Conservation (phyloP, 176 grass and related monocot species). For the Luzula sylvatica region DNA sequence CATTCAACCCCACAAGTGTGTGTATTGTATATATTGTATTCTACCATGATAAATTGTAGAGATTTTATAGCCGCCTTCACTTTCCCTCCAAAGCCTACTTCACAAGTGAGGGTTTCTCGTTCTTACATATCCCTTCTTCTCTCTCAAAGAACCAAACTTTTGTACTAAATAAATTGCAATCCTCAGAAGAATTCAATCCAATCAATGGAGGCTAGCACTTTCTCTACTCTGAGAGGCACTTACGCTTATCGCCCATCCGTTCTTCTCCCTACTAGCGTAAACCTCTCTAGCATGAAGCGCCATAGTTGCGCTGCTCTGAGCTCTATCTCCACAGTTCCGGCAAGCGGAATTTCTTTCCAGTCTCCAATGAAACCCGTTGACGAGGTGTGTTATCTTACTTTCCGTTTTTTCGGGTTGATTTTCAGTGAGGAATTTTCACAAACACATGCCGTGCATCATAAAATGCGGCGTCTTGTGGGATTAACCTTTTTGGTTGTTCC, state of each 20-base stretch:
- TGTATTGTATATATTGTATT: too few species aligned
- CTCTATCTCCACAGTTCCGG: neutral
- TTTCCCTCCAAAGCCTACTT: too few species aligned
- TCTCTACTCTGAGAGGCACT: neutral
- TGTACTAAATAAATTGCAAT: too few species aligned
- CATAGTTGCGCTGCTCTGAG: neutral
- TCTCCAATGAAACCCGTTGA: slow-evolving; percentile 3
- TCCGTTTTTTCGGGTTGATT: neutral
- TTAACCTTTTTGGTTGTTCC: too few species aligned
- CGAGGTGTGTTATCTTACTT: neutral
- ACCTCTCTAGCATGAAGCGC: neutral
- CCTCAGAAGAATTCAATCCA: neutral
- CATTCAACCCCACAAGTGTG: too few species aligned
- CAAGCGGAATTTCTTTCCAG: neutral
- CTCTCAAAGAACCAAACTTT: too few species aligned
- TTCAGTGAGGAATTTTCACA: neutral
- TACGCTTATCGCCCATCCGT: neutral
- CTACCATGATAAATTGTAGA: too few species aligned
- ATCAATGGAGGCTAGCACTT: slow-evolving; percentile 16
- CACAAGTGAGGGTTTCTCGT: too few species aligned
- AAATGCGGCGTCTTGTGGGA: too few species aligned
- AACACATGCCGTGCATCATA: too few species aligned
- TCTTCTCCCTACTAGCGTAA: neutral
- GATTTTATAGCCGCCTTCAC: too few species aligned
- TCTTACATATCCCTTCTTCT: too few species aligned